Base-by-base conservation (phyloP, 2,329 filamentous ascomycete species). In the Daldinia sp. region DNA sequence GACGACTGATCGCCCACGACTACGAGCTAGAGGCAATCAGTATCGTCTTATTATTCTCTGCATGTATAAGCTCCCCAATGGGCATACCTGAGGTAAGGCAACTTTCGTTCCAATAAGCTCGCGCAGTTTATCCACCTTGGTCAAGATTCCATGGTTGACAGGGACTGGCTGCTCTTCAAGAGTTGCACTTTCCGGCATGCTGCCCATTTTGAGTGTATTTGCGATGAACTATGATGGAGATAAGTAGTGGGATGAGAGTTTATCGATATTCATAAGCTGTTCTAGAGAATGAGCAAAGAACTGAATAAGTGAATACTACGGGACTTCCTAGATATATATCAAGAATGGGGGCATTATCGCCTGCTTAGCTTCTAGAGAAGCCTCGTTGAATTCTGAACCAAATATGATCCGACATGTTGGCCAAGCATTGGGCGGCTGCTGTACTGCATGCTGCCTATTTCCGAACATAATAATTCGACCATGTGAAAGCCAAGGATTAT, bases 1-100 rank as follows among this genome's bases (percentile, higher is more conserved):
- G 91, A 93, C 0, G 90, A 94, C 73, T 95, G 92, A 69, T 92
- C 93, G 63, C 92, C 92, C 8, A 94, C 91, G 6, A 94, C 92
- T 32, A 90, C 90, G 68, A 95, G 91, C 73, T 75, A 55, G 29
- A 7, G n/a, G 9, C 79, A 93, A 88, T 69, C 4, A 70, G 52
- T 10, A 37, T 32, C 13, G 1, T 13, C 13, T 13, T 6, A 17
- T 49, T 15, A 6, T 21, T 1, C 1, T 30, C 30, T n/a, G 34
- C 34, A 10, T 55, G 0, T 73, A 75, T 1, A 76, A n/a, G 70
- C 15, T 23, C 7, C 23, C 10, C 10, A 48, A 37, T 1, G 6
- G 17, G 61, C 64, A 7, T 66, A 74, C 73, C 64, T 75, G 73
- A 27, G 73, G 73, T 15, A 35, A 74, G 57, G 64, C 58, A 8